Evolutionary conservation across 2,329 filamentous ascomycete species (phyloP).

Genomic region (Lachnellula suecica): DNA sequence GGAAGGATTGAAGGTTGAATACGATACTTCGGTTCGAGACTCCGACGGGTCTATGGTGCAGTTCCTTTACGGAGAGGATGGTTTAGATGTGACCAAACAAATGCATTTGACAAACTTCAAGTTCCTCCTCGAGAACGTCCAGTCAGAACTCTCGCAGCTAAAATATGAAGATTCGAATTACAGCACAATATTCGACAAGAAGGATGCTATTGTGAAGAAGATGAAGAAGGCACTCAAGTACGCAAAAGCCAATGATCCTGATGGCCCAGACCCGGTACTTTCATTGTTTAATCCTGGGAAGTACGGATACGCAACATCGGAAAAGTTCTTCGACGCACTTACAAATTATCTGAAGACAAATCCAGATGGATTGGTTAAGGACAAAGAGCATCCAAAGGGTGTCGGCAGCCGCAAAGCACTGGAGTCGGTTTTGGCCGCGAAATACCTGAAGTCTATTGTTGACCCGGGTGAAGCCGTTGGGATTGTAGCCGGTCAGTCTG

Average conservation of each 20-base stretch:
- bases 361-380: conserved; percentile 57
- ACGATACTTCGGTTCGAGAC: conserved; percentile 92
- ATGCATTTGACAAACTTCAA: conserved; percentile 88
- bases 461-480: conserved; percentile 96
- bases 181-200: conserved; percentile 61
- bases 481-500: conserved; percentile 93
- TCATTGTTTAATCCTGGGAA: conserved; percentile 73
- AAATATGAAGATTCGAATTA: conserved; percentile 61
- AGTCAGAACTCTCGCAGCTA: conserved; percentile 75
- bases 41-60: conserved; percentile 91
- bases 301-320: conserved; percentile 83
- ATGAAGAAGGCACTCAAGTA: conserved; percentile 82
- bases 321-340: conserved; percentile 74
- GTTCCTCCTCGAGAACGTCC: conserved; percentile 84
- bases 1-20: conserved; percentile 89
- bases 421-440: conserved; percentile 81
- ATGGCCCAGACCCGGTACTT: conserved; percentile 68
- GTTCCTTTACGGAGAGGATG: conserved; percentile 96
- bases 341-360: conserved; percentile 80
- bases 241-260: conserved; percentile 53
- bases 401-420: conserved; percentile 41
- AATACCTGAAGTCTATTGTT: conserved; percentile 88
- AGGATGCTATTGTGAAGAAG: conserved; percentile 58
- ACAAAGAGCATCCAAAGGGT: conserved; percentile 39
- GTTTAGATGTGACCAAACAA: conserved; percentile 90